phyloP scores from a whole-genome alignment of 108 stramenopile genomes.

The Epipyxis sp. region DNA sequence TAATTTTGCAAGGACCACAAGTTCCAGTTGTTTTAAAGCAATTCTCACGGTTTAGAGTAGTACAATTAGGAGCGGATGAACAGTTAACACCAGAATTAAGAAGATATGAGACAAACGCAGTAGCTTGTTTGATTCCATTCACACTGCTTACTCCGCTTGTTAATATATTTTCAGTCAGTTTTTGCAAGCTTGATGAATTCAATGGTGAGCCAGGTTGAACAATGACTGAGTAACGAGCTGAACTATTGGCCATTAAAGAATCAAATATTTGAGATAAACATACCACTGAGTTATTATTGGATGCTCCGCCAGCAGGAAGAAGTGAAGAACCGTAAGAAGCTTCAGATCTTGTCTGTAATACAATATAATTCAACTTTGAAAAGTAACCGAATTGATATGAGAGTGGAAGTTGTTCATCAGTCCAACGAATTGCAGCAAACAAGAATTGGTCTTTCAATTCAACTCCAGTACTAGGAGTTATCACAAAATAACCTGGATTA shows the following conservation, averaged over 20 bases:
- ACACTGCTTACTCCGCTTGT: background rate
- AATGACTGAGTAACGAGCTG: background rate
- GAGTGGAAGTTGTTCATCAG: conserved; percentile 1
- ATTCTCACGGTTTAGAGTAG: background rate
- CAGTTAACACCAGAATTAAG: background rate
- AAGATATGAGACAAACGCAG: background rate
- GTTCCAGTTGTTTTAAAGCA: background rate
- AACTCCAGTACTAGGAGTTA: background rate
- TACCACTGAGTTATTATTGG: background rate
- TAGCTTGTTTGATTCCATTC: background rate
- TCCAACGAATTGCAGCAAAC: background rate
- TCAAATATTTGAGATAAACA: background rate
- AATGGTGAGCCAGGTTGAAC: background rate
- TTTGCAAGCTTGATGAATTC: background rate
- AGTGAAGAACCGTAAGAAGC: background rate
- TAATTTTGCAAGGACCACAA: conserved; percentile 15
- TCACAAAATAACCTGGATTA: background rate
- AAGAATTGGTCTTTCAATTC: conserved; percentile 15
- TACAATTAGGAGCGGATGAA: background rate
- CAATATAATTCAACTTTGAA: background rate
- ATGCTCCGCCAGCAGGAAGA: background rate
- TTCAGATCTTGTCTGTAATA: background rate
- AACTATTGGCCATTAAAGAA: background rate
- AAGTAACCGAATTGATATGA: conserved; percentile 6
- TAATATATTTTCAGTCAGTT: background rate